Conservation (phyloP, 2,329 filamentous ascomycete genomes). For the Elsinoe arachidis region DNA sequence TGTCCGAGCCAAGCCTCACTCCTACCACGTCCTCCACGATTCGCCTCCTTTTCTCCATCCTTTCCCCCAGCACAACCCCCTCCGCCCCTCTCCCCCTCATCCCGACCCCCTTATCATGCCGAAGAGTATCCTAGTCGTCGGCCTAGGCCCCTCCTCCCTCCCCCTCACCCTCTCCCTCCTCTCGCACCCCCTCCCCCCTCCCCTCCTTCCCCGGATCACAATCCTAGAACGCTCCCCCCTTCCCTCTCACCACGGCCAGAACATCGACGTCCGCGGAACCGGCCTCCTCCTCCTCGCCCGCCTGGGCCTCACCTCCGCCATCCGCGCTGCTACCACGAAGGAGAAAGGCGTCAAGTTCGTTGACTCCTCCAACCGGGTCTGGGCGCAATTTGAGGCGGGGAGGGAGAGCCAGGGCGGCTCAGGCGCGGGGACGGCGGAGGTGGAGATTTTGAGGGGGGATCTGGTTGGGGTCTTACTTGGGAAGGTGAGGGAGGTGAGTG, state of each 20-base stretch:
- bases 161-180: constrained; percentile 29
- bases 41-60: too few species aligned
- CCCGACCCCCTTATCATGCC: neutral
- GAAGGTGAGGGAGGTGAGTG: constrained; percentile 19
- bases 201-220: constrained; percentile 19
- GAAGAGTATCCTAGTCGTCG: neutral
- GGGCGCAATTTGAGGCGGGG: constrained; percentile 20
- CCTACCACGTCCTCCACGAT: too few species aligned
- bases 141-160: neutral
- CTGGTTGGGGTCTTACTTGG: constrained; percentile 21
- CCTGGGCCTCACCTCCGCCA: constrained; percentile 23
- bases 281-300: constrained; percentile 23
- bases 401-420: constrained; percentile 23
- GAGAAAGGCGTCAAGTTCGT: constrained; percentile 26
- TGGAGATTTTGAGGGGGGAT: constrained; percentile 26
- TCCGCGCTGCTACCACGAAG: constrained; percentile 20
- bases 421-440: constrained; percentile 24
- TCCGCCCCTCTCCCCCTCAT: neutral
- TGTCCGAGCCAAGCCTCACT: too few species aligned
- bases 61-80: too few species aligned
- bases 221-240: constrained; percentile 23
- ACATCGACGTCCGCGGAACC: constrained; percentile 26
- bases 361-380: constrained; percentile 18
- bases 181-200: constrained; percentile 21
- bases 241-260: constrained; percentile 22